Evolutionary conservation across 2,329 filamentous ascomycete species (phyloP).

Genomic region (Fusarium piperis): DNA sequence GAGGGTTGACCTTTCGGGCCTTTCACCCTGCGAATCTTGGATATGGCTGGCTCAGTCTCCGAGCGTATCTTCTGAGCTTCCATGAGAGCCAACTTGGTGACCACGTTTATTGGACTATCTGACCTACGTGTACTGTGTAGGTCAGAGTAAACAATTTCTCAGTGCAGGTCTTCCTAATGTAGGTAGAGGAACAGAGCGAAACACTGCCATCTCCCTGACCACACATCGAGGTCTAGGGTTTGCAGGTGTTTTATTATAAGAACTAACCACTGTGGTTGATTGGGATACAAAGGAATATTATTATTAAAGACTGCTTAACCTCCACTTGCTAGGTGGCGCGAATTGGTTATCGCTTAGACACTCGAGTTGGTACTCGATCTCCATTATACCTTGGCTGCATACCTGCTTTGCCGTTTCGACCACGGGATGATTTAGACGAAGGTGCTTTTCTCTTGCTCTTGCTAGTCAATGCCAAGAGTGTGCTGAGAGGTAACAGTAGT

Average conservation of each 20-base stretch:
- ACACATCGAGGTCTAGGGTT: neutral
- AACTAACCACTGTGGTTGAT: neutral
- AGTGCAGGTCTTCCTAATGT: neutral
- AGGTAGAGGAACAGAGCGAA: neutral
- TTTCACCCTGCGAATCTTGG: neutral
- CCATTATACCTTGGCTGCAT: conserved; percentile 47
- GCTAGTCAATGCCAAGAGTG: conserved; percentile 49
- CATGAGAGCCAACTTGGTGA: neutral
- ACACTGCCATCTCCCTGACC: neutral
- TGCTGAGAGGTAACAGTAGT: conserved; percentile 55
- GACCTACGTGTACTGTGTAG: neutral
- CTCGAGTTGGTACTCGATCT: conserved; percentile 49
- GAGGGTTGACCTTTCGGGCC: neutral
- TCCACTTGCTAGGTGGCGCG: neutral
- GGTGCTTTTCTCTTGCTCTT: conserved; percentile 44
- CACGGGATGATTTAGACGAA: conserved; percentile 37
- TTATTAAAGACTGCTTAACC: conserved; percentile 7
- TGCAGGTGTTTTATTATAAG: neutral
- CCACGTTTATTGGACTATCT: neutral
- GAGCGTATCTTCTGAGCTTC: neutral
- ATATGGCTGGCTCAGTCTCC: neutral
- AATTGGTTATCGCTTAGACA: conserved; percentile 42
- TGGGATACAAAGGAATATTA: neutral
- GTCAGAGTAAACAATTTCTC: neutral
- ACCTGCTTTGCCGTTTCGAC: conserved; percentile 37